Evolutionary conservation across 169 alveolate species (phyloP), one percentile per base, ranked within the genome.

Genomic region (Plasmodium gonderi): DNA sequence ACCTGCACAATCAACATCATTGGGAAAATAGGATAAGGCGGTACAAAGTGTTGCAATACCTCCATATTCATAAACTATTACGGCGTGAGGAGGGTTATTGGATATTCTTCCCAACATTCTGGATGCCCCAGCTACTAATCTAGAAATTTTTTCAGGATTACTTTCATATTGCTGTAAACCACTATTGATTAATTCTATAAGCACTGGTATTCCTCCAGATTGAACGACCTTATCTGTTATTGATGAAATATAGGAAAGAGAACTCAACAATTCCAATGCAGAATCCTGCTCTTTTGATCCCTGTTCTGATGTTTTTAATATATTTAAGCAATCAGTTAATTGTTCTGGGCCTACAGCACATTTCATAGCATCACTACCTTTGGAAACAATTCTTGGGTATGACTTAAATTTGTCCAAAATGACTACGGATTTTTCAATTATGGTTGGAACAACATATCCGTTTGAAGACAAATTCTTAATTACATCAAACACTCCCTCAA

Each of bases 231-330:
- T 98, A 68, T 96, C 98, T 42, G 98, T 96, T 67, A 96, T 95
- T 2, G 98, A 96, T 4, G 98, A 96, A 33, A 97, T 97, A 94
- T 97, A 97, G 0, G 99, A 97, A 96, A 97, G 97, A 12, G 98
- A 97, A 38, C 98, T 96, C 68, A 97, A 94, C 68, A 97, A 97
- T 60, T 96, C 96, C 17, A 97, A 94, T 11, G 99, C 98, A 45
- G 97, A 95, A 90, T 97, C 97, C 94, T 97, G 97, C 90, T 97
- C 98, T 36, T 97, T 93, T 31, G 97, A 90, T 23, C 97, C 98
- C 31, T 97, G 95, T 17, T 91, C 94, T 67, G 96, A 94, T 60
- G 95, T 95, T 82, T 97, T 96, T n/a, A 97, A 96, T n/a, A 95
- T 95, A 75, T 95, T 82, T 44, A 97, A 91, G 74, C 98, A 97